Conservation (phyloP, 768 basidiomycete genomes). For the Cystobasidium onofrii region DNA sequence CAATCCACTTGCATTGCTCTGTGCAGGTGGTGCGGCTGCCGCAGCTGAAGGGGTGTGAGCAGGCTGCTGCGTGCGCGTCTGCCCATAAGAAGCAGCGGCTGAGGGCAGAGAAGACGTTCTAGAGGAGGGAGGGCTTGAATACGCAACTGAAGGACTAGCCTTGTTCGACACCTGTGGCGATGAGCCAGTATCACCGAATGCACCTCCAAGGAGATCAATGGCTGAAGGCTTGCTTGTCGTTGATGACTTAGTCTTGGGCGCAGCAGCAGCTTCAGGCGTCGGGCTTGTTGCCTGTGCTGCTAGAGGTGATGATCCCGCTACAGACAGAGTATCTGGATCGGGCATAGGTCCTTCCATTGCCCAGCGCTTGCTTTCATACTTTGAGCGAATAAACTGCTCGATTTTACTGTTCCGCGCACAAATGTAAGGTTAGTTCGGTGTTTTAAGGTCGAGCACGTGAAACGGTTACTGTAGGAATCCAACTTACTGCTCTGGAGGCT, state of each 20-base stretch:
- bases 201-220: slow-evolving; percentile 21
- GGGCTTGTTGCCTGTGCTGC: slow-evolving; percentile 34
- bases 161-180: not conserved
- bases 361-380: slow-evolving; percentile 91
- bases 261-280: slow-evolving; percentile 42
- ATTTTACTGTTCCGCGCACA: slow-evolving; percentile 64
- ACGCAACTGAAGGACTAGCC: not conserved
- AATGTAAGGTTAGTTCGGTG: not conserved
- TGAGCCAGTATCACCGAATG: not conserved
- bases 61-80: slow-evolving; percentile 7
- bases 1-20: slow-evolving; percentile 49
- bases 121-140: not conserved
- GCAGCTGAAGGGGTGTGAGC: slow-evolving; percentile 12
- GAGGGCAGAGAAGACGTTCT: not conserved
- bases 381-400: slow-evolving; percentile 92
- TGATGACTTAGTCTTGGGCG: not conserved
- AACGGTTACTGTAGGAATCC: not conserved
- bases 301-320: slow-evolving; percentile 36
- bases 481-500: slow-evolving; percentile 88
- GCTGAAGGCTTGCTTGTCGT: slow-evolving; percentile 7
- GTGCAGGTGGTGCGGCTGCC: slow-evolving; percentile 5
- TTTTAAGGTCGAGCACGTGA: not conserved
- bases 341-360: slow-evolving; percentile 83
- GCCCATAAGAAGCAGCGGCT: not conserved
- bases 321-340: slow-evolving; percentile 72